Evolutionary conservation across 75 land plant species (phyloP), one percentile per base, ranked within the genome.

Genomic region (Selaginella moellendorffii): DNA sequence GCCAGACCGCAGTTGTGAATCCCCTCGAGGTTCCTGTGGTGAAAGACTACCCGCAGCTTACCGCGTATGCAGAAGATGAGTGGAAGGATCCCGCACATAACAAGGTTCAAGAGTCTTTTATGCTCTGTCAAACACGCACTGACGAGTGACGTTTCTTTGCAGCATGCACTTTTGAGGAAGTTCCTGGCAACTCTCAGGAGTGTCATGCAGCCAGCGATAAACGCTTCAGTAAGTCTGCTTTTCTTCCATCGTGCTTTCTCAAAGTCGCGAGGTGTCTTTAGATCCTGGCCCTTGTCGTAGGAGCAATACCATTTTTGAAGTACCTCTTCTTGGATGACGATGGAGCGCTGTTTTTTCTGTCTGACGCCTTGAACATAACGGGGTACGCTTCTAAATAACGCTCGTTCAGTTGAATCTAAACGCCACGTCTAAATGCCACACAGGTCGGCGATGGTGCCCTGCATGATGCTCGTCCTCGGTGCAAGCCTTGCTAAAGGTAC

Each of bases 251-350:
- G n/a, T n/a, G n/a, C n/a, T n/a, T n/a, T n/a, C n/a, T n/a, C n/a
- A n/a, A n/a, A n/a, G n/a, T n/a, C n/a, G n/a, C n/a, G n/a, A n/a
- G n/a, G n/a, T n/a, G n/a, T 56, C 24, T 56, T 21, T n/a, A 56
- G 59, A 56, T 56, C 8, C 59, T 56, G 5, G 59, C 59, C 8
- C 8, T 56, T 56, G n/a, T 56, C 8, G 59, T 56, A 8, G 59
- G 59, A 56, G 19, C 59, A 21, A 56, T 56, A 21, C 59, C 59
- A 56, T 56, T 56, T n/a, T 24, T 56, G 59, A 56, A 56, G 21
- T 21, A 56, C n/a, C 9, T 56, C 9, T 56, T 56, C 59, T n/a
- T 56, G 9, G 9, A 56, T 8, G 59, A 46, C 51, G 24, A 25
- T 56, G 59, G 25, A 21, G 59, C 24, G 9, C 24, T 56, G 8